Percentiles rank a stretch among this genome's conserved stretches.
phyloP scores from a whole-genome alignment of 768 basidiomycete species.

The Nidularia pulvinata region DNA sequence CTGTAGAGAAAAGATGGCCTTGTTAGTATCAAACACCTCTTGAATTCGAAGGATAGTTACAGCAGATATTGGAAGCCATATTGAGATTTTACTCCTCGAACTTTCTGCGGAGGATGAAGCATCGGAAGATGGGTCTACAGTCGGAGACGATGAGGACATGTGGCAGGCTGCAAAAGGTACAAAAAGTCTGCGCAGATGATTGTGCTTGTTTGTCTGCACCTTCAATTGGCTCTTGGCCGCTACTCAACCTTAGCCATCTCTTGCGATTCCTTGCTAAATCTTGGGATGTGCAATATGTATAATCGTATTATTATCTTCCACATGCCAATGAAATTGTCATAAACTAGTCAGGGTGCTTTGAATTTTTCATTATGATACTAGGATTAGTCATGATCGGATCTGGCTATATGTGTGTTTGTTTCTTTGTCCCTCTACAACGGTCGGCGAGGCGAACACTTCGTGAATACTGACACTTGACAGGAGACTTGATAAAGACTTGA shows the following conservation, averaged over 20 bases:
- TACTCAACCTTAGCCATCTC: neutral
- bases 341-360: neutral
- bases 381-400: no score
- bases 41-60: constrained; percentile 7
- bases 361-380: no score
- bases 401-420: no score
- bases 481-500: no score
- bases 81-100: constrained; percentile 8
- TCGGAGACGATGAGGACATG: neutral
- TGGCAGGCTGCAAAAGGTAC: neutral
- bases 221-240: neutral
- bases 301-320: no score
- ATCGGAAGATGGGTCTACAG: neutral
- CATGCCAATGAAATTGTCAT: neutral
- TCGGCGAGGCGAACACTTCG: no score
- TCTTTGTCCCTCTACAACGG: no score
- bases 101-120: neutral
- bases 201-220: neutral
- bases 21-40: neutral
- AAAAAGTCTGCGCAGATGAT: neutral
- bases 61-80: constrained; percentile 26
- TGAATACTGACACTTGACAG: no score
- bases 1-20: constrained; percentile 6
- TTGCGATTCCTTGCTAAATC: neutral
- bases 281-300: no score